A percentile compares a stretch with the other conserved stretches of the same genome.
Evolutionary conservation across 129 eudicot species (phyloP).

Genomic region (Centaurea solstitialis): DNA sequence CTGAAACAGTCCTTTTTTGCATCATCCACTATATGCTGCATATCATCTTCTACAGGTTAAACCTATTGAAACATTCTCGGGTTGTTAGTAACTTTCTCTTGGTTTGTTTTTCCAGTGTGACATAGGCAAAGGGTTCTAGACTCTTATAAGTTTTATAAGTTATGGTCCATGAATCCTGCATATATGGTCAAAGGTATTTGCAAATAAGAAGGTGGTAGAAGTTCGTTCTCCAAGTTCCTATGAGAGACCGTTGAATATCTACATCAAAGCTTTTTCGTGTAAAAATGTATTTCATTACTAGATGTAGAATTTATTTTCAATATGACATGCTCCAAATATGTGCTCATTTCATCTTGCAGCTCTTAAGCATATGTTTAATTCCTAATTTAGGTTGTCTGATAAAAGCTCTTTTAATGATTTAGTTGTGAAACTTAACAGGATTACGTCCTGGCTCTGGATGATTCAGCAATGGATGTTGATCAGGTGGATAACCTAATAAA

Average conservation of each 20-base stretch:
- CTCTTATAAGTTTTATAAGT: background rate
- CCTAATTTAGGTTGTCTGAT: constrained; percentile 3
- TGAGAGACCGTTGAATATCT: background rate
- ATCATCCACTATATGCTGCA: background rate
- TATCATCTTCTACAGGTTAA: background rate
- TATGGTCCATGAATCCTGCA: background rate
- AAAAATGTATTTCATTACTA: background rate
- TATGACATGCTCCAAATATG: background rate
- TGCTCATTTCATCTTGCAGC: background rate
- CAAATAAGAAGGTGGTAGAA: background rate
- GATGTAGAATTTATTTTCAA: background rate
- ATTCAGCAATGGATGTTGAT: constrained; percentile 77
- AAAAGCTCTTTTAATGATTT: constrained; percentile 6
- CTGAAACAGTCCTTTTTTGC: background rate
- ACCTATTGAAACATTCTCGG: background rate
- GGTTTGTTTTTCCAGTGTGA: background rate
- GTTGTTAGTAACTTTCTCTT: background rate
- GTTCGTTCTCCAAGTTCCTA: background rate
- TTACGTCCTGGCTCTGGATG: constrained; percentile 86
- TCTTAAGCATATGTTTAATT: background rate
- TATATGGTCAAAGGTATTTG: background rate
- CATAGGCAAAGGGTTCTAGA: background rate
- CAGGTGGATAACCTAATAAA: constrained; percentile 94
- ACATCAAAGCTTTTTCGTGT: background rate
- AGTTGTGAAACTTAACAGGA: constrained; percentile 45